Conservation (phyloP, 371 early-diverging fungal species). For the Mortierella polycephala region DNA sequence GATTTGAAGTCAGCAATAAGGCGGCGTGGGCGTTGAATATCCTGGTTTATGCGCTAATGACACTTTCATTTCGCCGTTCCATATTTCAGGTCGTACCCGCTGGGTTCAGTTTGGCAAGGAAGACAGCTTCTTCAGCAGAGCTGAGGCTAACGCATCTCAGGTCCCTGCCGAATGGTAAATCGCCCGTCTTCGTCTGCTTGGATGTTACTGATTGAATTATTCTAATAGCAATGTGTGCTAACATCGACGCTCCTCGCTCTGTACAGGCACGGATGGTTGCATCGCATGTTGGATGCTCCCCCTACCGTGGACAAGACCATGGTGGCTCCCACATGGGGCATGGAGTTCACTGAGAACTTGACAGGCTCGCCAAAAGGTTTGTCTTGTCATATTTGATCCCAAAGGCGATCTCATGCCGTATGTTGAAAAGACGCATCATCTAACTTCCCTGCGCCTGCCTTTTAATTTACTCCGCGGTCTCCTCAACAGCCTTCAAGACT, state of each 20-base stretch:
- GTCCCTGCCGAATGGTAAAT: slow-evolving; percentile 92
- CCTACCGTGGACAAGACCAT: slow-evolving; percentile 65
- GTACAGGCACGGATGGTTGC: slow-evolving; percentile 92
- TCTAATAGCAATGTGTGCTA: background rate
- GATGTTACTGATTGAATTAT: background rate
- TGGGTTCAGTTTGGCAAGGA: slow-evolving; percentile 87
- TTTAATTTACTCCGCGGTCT: background rate
- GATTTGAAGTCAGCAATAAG: too few species aligned
- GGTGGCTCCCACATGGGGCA: slow-evolving; percentile 54
- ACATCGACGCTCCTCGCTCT: background rate
- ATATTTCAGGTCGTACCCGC: slow-evolving; percentile 81
- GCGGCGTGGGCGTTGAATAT: too few species aligned
- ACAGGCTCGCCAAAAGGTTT: slow-evolving; percentile 45
- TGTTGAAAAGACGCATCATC: too few species aligned
- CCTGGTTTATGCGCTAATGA: too few species aligned
- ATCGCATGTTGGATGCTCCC: slow-evolving; percentile 84
- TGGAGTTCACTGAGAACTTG: slow-evolving; percentile 56
- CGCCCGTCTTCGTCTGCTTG: background rate
- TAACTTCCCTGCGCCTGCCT: too few species aligned
- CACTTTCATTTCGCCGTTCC: too few species aligned
- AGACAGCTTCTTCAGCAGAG: slow-evolving; percentile 54
- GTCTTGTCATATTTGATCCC: background rate
- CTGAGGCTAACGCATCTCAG: slow-evolving; percentile 80
- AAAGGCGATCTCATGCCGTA: background rate
- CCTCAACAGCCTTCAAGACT: slow-evolving; percentile 72